Evolutionary conservation across 208 protist species (phyloP).

Genomic region (Porcisia hertigi): DNA sequence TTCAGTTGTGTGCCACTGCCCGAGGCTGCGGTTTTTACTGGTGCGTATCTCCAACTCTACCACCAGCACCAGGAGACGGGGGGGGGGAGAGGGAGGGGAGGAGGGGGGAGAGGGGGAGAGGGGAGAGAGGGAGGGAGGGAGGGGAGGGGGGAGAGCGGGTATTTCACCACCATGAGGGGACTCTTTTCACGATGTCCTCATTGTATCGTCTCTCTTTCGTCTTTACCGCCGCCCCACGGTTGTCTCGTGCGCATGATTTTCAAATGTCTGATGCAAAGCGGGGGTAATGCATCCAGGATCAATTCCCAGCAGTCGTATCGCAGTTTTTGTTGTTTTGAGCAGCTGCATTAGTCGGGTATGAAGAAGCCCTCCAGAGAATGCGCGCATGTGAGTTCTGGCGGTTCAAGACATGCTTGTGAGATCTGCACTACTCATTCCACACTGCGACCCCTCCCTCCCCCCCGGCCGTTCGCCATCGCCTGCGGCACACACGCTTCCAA

Average conservation of each 20-base stretch:
- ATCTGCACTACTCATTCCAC: neutral
- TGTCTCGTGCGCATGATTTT: neutral
- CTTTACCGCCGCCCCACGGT: neutral
- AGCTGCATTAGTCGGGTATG: neutral
- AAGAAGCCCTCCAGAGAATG: neutral
- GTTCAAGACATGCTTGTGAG: too few relatives aligned
- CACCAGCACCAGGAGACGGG: neutral
- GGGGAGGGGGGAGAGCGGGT: neutral
- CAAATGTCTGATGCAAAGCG: neutral
- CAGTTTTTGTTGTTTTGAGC: neutral
- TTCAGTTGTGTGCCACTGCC: neutral
- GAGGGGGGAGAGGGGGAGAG: too few relatives aligned
- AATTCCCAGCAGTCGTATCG: too few relatives aligned
- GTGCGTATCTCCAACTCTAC: neutral
- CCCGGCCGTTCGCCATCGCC: too few relatives aligned
- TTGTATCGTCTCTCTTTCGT: neutral
- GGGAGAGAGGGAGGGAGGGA: neutral
- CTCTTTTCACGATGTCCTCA: neutral
- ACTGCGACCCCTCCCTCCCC: neutral
- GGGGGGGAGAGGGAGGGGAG: too few relatives aligned
- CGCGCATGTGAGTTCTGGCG: too few relatives aligned
- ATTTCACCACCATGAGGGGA: neutral
- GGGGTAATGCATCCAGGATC: neutral
- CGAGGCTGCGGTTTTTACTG: neutral
- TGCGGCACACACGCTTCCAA: neutral